Conservation (phyloP, 1,284 basidiomycete genomes). For the Violaceomyces palustris region DNA sequence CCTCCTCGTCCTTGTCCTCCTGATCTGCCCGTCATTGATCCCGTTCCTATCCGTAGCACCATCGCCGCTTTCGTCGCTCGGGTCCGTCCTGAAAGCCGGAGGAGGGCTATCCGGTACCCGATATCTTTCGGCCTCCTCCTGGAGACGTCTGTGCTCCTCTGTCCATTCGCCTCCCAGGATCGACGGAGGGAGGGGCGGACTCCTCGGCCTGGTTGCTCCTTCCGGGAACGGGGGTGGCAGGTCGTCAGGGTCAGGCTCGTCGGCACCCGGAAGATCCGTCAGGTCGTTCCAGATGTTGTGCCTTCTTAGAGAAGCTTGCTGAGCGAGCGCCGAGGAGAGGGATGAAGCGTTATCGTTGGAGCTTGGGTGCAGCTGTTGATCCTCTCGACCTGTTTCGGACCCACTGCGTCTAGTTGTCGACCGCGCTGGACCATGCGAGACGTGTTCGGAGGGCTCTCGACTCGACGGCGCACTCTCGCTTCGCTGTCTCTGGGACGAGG, state of each 20-base stretch:
- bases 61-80: slow-evolving; percentile 14
- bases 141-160: not conserved
- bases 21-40: too few relatives aligned
- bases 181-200: slow-evolving; percentile 17
- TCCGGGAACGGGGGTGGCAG: slow-evolving; percentile 30
- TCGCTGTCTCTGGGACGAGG: too few relatives aligned
- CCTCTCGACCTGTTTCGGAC: too few relatives aligned
- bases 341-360: too few relatives aligned
- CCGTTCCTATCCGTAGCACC: too few relatives aligned
- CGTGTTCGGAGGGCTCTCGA: too few relatives aligned
- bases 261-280: slow-evolving; percentile 3
- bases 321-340: not conserved
- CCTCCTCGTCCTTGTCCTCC: too few relatives aligned
- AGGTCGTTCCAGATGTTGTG: slow-evolving; percentile 35
- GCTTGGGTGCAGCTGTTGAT: too few relatives aligned
- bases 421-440: too few relatives aligned
- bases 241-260: slow-evolving; percentile 31
- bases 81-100: slow-evolving; percentile 35
- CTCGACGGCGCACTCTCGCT: too few relatives aligned
- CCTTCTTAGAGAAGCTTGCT: slow-evolving; percentile 19
- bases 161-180: slow-evolving; percentile 1
- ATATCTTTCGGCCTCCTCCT: slow-evolving; percentile 1
- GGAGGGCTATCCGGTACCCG: slow-evolving; percentile 34
- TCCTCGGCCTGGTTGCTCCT: slow-evolving; percentile 22
- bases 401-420: too few relatives aligned